These are phyloP conservation scores for Neonectria faginata DNA, from an alignment of 2,329 filamentous ascomycete species.

Conservation along the genomic window DNA sequence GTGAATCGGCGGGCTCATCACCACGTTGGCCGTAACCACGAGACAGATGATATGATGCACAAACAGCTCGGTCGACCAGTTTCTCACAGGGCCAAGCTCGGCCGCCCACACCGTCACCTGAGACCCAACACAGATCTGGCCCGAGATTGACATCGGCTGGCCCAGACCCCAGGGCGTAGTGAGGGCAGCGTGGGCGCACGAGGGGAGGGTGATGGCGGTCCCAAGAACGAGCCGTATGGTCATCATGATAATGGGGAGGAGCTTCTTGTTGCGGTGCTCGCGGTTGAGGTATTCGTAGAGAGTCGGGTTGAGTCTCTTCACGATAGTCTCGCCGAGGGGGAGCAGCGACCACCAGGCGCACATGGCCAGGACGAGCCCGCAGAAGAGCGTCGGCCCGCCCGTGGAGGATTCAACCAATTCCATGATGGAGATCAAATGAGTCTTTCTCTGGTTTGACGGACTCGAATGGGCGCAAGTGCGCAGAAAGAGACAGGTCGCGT, in stretches of 20 bases:
- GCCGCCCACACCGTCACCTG: slow-evolving; percentile 41
- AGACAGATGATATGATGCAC: slow-evolving; percentile 44
- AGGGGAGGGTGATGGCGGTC: slow-evolving; percentile 25
- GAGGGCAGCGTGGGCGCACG: slow-evolving; percentile 27
- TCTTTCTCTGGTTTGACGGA: background rate
- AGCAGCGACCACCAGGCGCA: slow-evolving; percentile 40
- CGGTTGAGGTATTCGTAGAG: slow-evolving; percentile 29
- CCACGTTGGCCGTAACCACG: slow-evolving; percentile 36
- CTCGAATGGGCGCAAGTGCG: slow-evolving; percentile 1
- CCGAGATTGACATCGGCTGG: slow-evolving; percentile 34
- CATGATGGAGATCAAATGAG: background rate
- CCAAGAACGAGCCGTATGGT: slow-evolving; percentile 34
- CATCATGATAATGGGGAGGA: slow-evolving; percentile 35
- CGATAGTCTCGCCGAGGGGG: slow-evolving; percentile 22
- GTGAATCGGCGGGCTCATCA: slow-evolving; percentile 38
- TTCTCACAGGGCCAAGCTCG: slow-evolving; percentile 32
- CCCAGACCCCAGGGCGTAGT: slow-evolving; percentile 40
- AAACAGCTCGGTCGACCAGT: slow-evolving; percentile 39
- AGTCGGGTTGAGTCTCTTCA: slow-evolving; percentile 27
- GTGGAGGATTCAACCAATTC: background rate
- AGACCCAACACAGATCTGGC: slow-evolving; percentile 42
- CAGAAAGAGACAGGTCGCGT: background rate
- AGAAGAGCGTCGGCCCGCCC: slow-evolving; percentile 32
- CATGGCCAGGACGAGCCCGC: slow-evolving; percentile 32
- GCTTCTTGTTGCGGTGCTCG: slow-evolving; percentile 30